Evolutionary conservation across 1,284 basidiomycete species (phyloP).

Genomic region (Apiotrichum domesticum): DNA sequence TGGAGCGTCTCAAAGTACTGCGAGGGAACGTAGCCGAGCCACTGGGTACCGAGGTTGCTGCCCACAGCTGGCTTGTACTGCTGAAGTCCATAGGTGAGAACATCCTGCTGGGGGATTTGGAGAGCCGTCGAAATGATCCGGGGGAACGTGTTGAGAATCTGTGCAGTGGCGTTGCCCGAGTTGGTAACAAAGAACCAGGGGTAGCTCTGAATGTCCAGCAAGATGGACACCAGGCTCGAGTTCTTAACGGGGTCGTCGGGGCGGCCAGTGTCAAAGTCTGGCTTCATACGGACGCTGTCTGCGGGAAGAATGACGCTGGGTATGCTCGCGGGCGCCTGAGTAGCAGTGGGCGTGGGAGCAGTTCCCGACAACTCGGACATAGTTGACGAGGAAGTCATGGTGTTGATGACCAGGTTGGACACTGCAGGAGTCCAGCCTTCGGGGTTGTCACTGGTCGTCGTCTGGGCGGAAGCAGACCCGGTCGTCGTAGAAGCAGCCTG

Average conservation of each 20-base stretch:
- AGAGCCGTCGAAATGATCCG: constrained; percentile 38
- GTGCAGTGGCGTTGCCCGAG: constrained; percentile 42
- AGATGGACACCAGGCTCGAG: constrained; percentile 36
- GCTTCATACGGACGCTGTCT: constrained; percentile 33
- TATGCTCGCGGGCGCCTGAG: constrained; percentile 6
- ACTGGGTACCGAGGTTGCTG: constrained; percentile 43
- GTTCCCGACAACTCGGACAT: background rate
- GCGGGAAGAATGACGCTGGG: constrained; percentile 43
- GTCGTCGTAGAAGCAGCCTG: too few species aligned
- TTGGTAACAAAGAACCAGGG: constrained; percentile 39
- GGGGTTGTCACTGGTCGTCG: too few species aligned
- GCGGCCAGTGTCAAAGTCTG: constrained; percentile 25
- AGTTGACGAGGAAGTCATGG: background rate
- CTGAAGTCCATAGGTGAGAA: constrained; percentile 44
- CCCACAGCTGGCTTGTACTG: constrained; percentile 45
- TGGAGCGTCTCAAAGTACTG: constrained; percentile 41
- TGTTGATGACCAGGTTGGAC: too few species aligned
- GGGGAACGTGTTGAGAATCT: constrained; percentile 47
- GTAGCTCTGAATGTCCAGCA: constrained; percentile 37
- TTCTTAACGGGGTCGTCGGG: constrained; percentile 32
- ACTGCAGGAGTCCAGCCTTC: too few species aligned
- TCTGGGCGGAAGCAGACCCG: too few species aligned
- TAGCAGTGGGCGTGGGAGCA: background rate
- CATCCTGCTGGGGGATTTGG: constrained; percentile 25
- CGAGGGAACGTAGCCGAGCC: constrained; percentile 46